Percentiles rank a stretch among this genome's conserved stretches.
These are phyloP conservation scores for Cryptosporidium parvum DNA, from an alignment of 169 alveolate species.

Conservation along the genomic window DNA sequence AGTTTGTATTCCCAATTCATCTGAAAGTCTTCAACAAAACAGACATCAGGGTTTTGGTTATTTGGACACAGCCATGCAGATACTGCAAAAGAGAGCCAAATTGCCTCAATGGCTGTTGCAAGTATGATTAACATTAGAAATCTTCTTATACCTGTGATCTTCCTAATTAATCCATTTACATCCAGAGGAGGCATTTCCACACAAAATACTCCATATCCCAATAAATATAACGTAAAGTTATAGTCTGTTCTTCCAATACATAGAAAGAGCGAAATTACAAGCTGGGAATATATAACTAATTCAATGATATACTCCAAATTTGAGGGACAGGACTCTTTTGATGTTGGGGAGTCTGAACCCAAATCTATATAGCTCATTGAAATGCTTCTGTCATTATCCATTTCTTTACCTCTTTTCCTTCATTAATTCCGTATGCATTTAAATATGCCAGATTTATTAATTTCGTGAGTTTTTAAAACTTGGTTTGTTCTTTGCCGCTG, in stretches of 20 bases:
- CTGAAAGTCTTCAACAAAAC: conserved; percentile 75
- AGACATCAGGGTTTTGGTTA: conserved; percentile 53
- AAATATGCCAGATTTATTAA: background rate
- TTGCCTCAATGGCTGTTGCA: conserved; percentile 43
- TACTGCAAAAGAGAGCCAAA: conserved; percentile 65
- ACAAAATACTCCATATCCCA: conserved; percentile 61
- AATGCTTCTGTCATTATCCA: conserved; percentile 52
- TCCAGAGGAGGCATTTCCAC: conserved; percentile 67
- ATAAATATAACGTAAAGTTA: conserved; percentile 47
- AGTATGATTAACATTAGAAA: conserved; percentile 26
- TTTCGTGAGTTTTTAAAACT: background rate
- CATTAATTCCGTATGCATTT: background rate
- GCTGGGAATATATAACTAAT: conserved; percentile 52
- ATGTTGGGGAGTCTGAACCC: conserved; percentile 10
- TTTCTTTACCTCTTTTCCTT: conserved; percentile 17
- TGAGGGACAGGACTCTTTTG: background rate
- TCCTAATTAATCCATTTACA: conserved; percentile 58
- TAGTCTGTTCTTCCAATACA: conserved; percentile 70
- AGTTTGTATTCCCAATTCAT: conserved; percentile 71
- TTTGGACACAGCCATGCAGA: conserved; percentile 69
- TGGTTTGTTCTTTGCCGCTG: background rate
- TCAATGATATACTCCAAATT: conserved; percentile 36
- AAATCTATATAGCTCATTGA: conserved; percentile 20
- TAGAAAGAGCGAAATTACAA: conserved; percentile 39
- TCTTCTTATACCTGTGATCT: conserved; percentile 70